Conservation (phyloP, 495 filamentous ascomycete species). For the Penicillium subrubescens region DNA sequence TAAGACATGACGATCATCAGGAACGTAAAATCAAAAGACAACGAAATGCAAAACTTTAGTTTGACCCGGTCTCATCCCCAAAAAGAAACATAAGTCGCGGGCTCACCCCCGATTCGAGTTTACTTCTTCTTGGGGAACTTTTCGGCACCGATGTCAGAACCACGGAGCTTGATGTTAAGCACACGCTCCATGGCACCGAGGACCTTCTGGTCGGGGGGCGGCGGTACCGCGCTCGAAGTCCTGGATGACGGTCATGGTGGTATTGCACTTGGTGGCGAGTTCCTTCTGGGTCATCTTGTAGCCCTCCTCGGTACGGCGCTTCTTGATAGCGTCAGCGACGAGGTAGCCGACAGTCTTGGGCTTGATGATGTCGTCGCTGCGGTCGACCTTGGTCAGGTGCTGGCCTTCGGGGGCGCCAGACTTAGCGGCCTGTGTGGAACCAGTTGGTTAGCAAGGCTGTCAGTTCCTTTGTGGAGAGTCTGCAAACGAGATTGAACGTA, state of each 20-base stretch:
- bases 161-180: constrained; percentile 82
- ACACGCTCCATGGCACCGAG: constrained; percentile 78
- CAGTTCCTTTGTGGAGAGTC: not conserved
- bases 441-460: constrained; percentile 7
- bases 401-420: constrained; percentile 76
- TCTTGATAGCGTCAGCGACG: constrained; percentile 81
- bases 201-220: constrained; percentile 83
- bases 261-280: constrained; percentile 91
- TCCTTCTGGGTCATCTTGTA: constrained; percentile 96
- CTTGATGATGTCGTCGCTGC: constrained; percentile 95
- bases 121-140: constrained; percentile 74
- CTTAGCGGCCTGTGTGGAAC: constrained; percentile 52
- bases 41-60: constrained; percentile 23
- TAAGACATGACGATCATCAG: constrained; percentile 30
- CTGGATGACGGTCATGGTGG: constrained; percentile 74
- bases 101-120: constrained; percentile 32
- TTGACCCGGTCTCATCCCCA: constrained; percentile 26
- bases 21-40: constrained; percentile 17
- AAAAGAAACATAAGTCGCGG: constrained; percentile 29
- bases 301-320: constrained; percentile 68
- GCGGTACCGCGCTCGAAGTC: constrained; percentile 85
- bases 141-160: constrained; percentile 72
- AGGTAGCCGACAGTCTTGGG: constrained; percentile 81
- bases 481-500: constrained; percentile 50
- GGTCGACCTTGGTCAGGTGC: constrained; percentile 96